These are phyloP conservation scores for Cantharellus cinnabarinus DNA, from an alignment of 768 basidiomycete species.

Conservation along the genomic window DNA sequence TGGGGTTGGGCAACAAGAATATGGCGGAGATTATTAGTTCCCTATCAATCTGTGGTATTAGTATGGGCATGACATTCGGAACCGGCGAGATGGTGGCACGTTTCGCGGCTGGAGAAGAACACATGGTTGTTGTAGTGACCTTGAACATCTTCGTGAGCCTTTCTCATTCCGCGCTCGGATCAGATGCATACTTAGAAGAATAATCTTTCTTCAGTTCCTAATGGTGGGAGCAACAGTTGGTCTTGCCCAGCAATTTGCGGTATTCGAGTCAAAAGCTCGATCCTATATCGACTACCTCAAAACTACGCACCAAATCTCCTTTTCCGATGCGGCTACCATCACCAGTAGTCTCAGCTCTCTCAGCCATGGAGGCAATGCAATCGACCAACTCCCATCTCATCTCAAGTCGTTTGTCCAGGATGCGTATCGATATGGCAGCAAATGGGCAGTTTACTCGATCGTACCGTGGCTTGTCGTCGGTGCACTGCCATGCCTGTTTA, in stretches of 20 bases:
- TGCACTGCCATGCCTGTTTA: slow-evolving; percentile 19
- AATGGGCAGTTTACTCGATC: slow-evolving; percentile 27
- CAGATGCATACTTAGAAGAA: neutral
- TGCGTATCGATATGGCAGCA: slow-evolving; percentile 24
- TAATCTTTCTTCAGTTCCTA: slow-evolving; percentile 19
- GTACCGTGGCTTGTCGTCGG: slow-evolving; percentile 28
- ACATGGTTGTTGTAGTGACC: slow-evolving; percentile 25
- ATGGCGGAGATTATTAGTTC: slow-evolving; percentile 21
- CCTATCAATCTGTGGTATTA: slow-evolving; percentile 26
- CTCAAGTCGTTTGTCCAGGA: slow-evolving; percentile 20
- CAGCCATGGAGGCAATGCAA: slow-evolving; percentile 16
- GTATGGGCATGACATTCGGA: slow-evolving; percentile 23
- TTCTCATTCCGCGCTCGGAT: neutral
- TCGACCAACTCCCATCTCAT: slow-evolving; percentile 19
- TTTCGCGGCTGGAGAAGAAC: slow-evolving; percentile 22
- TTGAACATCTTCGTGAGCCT: slow-evolving; percentile 26
- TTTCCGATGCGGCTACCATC: slow-evolving; percentile 8
- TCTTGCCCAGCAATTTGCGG: slow-evolving; percentile 31
- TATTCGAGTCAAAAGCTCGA: slow-evolving; percentile 26
- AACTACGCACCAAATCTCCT: neutral
- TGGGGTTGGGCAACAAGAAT: slow-evolving; percentile 22
- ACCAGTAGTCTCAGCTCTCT: slow-evolving; percentile 13
- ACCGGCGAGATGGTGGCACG: slow-evolving; percentile 26
- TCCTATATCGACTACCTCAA: slow-evolving; percentile 13
- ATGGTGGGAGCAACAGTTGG: slow-evolving; percentile 32